phyloP scores from a whole-genome alignment of 2,329 filamentous ascomycete genomes.

The Claviceps monticola region DNA sequence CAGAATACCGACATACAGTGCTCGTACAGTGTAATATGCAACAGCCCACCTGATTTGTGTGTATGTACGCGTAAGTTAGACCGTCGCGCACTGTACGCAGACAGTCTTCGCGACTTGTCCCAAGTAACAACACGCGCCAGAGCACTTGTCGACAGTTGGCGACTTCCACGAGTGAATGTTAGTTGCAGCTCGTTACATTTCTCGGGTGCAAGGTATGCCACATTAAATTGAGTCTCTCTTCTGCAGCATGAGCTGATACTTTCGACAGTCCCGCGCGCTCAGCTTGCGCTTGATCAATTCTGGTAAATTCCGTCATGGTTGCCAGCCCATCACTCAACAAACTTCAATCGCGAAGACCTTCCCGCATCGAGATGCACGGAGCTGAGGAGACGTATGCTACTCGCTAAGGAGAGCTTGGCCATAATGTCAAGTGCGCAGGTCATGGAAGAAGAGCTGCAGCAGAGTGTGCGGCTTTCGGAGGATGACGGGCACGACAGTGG shows the following conservation, averaged over 20 bases:
- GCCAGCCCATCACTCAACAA: constrained; percentile 11
- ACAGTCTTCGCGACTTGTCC: neutral
- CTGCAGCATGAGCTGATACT: constrained; percentile 3
- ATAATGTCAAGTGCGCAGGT: constrained; percentile 37
- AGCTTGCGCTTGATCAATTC: constrained; percentile 6
- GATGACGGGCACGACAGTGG: constrained; percentile 28
- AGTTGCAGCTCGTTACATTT: neutral
- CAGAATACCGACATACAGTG: neutral
- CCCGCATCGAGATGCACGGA: constrained; percentile 18
- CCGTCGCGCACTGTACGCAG: constrained; percentile 6
- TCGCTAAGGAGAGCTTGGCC: constrained; percentile 14
- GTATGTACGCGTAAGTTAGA: neutral
- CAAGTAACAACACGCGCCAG: constrained; percentile 1
- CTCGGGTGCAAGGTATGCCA: constrained; percentile 4
- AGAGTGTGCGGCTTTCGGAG: constrained; percentile 38
- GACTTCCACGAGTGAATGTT: neutral
- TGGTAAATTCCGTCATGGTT: constrained; percentile 10
- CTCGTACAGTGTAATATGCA: neutral
- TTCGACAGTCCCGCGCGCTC: constrained; percentile 4
- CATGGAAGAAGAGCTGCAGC: constrained; percentile 44
- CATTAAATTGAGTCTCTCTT: too few species aligned
- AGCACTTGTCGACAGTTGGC: neutral
- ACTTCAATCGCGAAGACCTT: constrained; percentile 10
- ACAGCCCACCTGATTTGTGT: neutral
- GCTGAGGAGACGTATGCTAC: constrained; percentile 6